Conservation (phyloP, 225 moss, liverwort and hornwort genomes). For the Polytrichum commune region DNA sequence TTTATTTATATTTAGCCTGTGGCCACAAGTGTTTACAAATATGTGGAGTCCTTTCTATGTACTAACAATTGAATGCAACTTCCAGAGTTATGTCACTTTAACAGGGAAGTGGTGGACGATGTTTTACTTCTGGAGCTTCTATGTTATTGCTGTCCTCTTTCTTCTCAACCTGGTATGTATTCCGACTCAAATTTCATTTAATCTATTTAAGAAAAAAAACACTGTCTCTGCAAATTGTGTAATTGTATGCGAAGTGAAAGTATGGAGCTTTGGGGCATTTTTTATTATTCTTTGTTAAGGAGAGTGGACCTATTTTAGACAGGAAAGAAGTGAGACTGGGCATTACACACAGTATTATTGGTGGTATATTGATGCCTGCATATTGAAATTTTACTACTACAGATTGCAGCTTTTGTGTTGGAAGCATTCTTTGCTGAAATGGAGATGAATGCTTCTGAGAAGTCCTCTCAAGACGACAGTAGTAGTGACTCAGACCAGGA, state of each 20-base stretch:
- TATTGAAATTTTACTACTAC: slow-evolving; percentile 10
- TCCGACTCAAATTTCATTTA: too few species aligned
- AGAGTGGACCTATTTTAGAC: too few species aligned
- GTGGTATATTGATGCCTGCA: neutral
- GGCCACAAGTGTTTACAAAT: too few species aligned
- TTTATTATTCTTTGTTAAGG: too few species aligned
- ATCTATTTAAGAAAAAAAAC: too few species aligned
- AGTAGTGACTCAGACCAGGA: slow-evolving; percentile 39
- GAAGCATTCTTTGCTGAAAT: slow-evolving; percentile 94
- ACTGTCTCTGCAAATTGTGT: too few species aligned
- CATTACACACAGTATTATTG: too few species aligned
- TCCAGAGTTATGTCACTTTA: slow-evolving; percentile 57
- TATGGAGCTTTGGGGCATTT: too few species aligned
- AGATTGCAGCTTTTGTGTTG: slow-evolving; percentile 93
- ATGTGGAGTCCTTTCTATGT: too few species aligned
- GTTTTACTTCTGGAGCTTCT: slow-evolving; percentile 86
- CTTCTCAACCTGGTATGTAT: slow-evolving; percentile 75
- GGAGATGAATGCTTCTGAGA: slow-evolving; percentile 61
- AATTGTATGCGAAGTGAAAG: too few species aligned
- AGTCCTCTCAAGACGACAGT: slow-evolving; percentile 25
- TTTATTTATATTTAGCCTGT: too few species aligned
- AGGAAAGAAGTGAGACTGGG: too few species aligned
- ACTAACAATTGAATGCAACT: slow-evolving; percentile 1
- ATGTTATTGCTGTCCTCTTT: slow-evolving; percentile 75
- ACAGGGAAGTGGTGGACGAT: slow-evolving; percentile 64